Conservation (phyloP, 2,329 filamentous ascomycete species). For the Fusarium nodosum region DNA sequence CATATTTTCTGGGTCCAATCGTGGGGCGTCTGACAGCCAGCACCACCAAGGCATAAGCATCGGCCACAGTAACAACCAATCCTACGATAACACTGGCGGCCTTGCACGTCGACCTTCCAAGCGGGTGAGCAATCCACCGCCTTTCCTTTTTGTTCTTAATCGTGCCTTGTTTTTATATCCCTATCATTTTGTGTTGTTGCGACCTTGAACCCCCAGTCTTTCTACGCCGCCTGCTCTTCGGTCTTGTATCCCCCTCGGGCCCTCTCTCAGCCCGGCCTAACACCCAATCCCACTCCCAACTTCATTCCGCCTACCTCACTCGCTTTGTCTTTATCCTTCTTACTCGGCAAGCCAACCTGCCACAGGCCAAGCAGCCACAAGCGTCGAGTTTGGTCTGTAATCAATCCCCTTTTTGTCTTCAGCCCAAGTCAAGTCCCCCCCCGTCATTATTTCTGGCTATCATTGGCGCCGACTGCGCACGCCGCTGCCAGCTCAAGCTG, state of each 20-base stretch:
- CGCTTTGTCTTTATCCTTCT: conserved; percentile 14
- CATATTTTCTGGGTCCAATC: conserved; percentile 62
- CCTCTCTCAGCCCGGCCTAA: conserved; percentile 35
- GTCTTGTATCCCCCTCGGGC: conserved; percentile 29
- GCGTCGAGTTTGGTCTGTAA: conserved; percentile 36
- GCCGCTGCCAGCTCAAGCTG: conserved; percentile 35
- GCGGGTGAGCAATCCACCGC: conserved; percentile 64
- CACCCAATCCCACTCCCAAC: conserved; percentile 31
- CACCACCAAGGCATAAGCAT: conserved; percentile 51
- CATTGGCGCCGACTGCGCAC: conserved; percentile 40
- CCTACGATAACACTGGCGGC: conserved; percentile 64
- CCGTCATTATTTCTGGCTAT: conserved; percentile 36
- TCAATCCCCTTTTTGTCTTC: conserved; percentile 46
- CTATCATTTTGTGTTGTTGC: conserved; percentile 29
- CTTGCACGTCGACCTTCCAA: conserved; percentile 70
- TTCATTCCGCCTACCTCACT: conserved; percentile 29
- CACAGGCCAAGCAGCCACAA: conserved; percentile 40
- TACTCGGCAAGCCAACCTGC: conserved; percentile 27
- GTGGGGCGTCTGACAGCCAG: conserved; percentile 46
- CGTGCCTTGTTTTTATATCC: conserved; percentile 51
- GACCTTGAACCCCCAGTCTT: conserved; percentile 32
- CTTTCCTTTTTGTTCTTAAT: conserved; percentile 57
- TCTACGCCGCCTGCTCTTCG: conserved; percentile 18
- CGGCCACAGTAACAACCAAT: conserved; percentile 47
- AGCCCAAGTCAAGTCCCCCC: conserved; percentile 44